Base-by-base conservation (phyloP, 768 basidiomycete species). In the Psilocybe tampanensis region DNA sequence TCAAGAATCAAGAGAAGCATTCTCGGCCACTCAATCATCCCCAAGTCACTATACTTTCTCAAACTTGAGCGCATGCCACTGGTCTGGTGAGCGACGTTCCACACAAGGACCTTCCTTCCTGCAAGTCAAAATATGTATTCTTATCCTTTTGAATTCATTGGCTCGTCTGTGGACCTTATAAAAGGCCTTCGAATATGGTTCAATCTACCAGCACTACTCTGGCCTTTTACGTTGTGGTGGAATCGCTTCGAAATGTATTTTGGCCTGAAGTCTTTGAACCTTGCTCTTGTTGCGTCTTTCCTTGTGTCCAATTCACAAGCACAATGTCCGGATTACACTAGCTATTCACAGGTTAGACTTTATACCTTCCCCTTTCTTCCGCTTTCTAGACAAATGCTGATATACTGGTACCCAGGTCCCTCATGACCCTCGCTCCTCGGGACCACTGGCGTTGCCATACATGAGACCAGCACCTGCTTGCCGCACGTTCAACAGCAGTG, bases 401-500 rank as follows among this genome's bases (percentile, higher is more conserved):
- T 64, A 15, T 49, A 44, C 8, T n/a, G 39, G 52, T 12, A 21
- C 43, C 44, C 23, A 55, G 87, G 73, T 57, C 13, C 81, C 86
- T 24, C 89, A 89, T 65, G 86, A 83, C 2, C 77, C 77, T 33
- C 74, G 74, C 34, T 90, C 89, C 2, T 66, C 70, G 6, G 90
- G 90, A 12, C 80, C 83, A 21, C 70, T 91, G 58, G 76, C 73
- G 3, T 70, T 91, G 55, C 90, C 90, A 13, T 88, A 75, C 67
- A 92, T 92, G 89, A 76, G 90, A 24, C 90, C 89, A 29, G 74
- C 75, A 42, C 82, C 81, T 29, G 80, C 74, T 19, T 92, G 90
- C 64, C 80, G 90, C 44, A 91, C 90, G 0, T 92, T 90, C 72
- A 88, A 85, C 55, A 90, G 88, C 64, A 78, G 83, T 22, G 81